Evolutionary conservation across 768 basidiomycete genomes (phyloP), one percentile per base, ranked within the genome.

Genomic region (Amanita muscaria): DNA sequence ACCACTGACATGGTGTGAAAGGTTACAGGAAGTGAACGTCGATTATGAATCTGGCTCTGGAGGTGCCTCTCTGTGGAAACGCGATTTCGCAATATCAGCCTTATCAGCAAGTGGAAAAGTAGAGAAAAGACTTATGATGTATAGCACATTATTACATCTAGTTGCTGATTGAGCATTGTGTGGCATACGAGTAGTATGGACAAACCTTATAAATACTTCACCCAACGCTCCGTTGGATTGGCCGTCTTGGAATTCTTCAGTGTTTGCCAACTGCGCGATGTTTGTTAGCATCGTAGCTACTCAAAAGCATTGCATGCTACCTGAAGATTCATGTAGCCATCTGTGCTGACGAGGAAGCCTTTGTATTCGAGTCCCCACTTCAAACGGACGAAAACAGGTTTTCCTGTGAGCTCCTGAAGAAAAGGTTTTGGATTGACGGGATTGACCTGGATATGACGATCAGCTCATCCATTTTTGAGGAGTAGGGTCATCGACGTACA

Each of bases 281-380:
- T 44, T 44, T 22, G 42, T 40, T 19, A 27, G 29, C 40, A n/a
- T 31, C 25, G 10, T 23, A 40, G 30, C 3, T 19, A 46, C 24
- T 30, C 29, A 36, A 42, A 46, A 21, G 21, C 30, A 41, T 6
- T 15, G 9, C 43, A 40, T 25, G 48, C 27, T 56, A 89, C 94
- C 74, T 99, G 96, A 37, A 99, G 78, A 64, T 99, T 99, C 96
- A 98, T 98, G 69, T 96, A 99, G 10, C 90, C 90, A 65, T 99
- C 96, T 5, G 96, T 97, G 58, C 89, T 93, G 53, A 99, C 96
- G 51, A 99, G 76, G 70, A 96, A 99, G 33, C 96, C 96, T 70
- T 92, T 96, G 75, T 98, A 98, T 60, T 98, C 92, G 40, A 97
- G 74, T 50, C 96, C 96, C 96, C 96, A 99, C 70, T 99, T 99